A percentile compares a stretch with the other conserved stretches of the same genome.
phyloP scores from a whole-genome alignment of 495 filamentous ascomycete genomes.

The Aspergillus olivimuriae region DNA sequence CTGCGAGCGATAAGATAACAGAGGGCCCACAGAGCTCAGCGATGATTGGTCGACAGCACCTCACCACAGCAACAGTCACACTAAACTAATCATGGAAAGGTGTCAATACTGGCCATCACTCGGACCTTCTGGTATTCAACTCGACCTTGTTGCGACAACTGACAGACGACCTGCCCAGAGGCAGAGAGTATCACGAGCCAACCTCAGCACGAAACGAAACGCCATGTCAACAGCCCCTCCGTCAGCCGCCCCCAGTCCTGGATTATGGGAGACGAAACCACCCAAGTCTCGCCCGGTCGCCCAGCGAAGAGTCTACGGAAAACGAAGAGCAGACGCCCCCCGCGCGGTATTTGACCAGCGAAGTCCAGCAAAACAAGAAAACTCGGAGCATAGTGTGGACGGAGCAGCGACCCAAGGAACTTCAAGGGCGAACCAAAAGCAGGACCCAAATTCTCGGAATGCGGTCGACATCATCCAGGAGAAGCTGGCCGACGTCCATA shows the following conservation, averaged over 20 bases:
- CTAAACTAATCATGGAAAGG: slow-evolving; percentile 6
- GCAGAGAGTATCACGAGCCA: not conserved
- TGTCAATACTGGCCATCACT: slow-evolving; percentile 4
- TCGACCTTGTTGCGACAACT: not conserved
- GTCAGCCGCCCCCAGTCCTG: not conserved
- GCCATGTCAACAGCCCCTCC: not conserved
- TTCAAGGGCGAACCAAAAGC: too few species aligned
- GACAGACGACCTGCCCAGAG: not conserved
- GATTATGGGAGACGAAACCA: slow-evolving; percentile 8
- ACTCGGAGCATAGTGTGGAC: not conserved
- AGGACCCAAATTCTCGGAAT: too few species aligned
- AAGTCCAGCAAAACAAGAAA: slow-evolving; percentile 25
- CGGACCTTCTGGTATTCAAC: not conserved
- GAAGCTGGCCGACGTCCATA: slow-evolving; percentile 30
- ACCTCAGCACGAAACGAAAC: not conserved
- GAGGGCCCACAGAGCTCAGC: not conserved
- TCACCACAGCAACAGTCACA: slow-evolving; percentile 8
- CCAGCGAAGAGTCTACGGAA: slow-evolving; percentile 38
- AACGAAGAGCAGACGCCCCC: slow-evolving; percentile 34
- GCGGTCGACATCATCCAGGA: slow-evolving; percentile 23
- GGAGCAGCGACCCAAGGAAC: too few species aligned
- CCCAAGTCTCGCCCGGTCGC: slow-evolving; percentile 19
- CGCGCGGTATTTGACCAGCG: slow-evolving; percentile 36
- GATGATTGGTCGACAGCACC: not conserved
- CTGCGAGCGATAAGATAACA: not conserved